Evolutionary conservation across 2,329 filamentous ascomycete genomes (phyloP).

Genomic region (Pestalotiopsis sp.): DNA sequence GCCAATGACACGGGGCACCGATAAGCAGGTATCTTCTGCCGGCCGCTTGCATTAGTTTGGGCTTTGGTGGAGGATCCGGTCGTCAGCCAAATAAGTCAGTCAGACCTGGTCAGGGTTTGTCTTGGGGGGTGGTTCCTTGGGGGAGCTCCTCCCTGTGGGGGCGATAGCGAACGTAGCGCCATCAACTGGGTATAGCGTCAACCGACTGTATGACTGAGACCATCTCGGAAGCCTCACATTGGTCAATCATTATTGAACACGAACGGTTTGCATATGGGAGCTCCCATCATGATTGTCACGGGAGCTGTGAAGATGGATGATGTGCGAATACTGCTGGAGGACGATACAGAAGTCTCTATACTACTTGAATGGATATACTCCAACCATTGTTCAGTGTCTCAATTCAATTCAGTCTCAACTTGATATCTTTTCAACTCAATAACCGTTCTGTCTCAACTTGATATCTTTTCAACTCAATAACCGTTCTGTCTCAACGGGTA

Average conservation of each 20-base stretch:
- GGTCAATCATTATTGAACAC: not conserved
- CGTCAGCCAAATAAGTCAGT: not conserved
- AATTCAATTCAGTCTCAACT: not conserved
- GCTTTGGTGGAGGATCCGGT: not conserved
- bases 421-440: not conserved
- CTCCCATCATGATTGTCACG: not conserved
- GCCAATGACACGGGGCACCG: not conserved
- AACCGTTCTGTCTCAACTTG: not conserved
- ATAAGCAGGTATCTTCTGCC: not conserved
- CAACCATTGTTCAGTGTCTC: not conserved
- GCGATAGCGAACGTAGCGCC: not conserved
- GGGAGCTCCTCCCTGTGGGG: slow-evolving; percentile 10
- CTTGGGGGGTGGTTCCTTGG: not conserved
- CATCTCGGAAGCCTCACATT: not conserved
- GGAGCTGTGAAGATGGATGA: too few species aligned
- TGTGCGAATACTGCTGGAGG: not conserved
- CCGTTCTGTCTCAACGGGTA: not conserved
- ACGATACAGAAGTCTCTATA: not conserved
- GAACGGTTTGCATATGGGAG: not conserved
- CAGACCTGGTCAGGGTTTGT: not conserved
- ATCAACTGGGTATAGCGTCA: not conserved
- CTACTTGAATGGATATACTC: slow-evolving; percentile 1
- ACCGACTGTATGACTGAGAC: not conserved
- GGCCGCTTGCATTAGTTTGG: not conserved
- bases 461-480: not conserved